Percentiles rank a stretch among this genome's conserved stretches.
These are phyloP conservation scores for Ustilago curta DNA, from an alignment of 1,284 basidiomycete species.

Conservation along the genomic window DNA sequence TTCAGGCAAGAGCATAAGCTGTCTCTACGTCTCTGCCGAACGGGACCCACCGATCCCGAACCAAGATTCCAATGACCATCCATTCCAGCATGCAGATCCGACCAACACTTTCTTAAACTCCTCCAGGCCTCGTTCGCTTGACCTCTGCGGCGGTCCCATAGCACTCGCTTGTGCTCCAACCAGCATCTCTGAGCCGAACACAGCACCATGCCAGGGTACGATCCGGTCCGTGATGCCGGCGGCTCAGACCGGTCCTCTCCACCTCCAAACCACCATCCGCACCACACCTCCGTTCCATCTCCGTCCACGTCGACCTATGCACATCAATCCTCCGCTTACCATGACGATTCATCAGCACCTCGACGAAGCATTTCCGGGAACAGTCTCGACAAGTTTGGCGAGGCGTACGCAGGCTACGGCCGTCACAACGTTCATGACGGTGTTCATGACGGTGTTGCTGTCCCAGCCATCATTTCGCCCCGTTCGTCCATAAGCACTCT, in stretches of 20 bases:
- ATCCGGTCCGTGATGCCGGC: conserved; percentile 41
- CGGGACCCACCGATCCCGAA: not conserved
- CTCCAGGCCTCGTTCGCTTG: not conserved
- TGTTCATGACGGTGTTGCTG: conserved; percentile 6
- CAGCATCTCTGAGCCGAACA: not conserved
- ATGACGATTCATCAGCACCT: conserved; percentile 5
- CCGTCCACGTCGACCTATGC: conserved; percentile 18
- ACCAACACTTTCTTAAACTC: not conserved
- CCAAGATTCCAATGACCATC: not conserved
- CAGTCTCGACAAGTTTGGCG: conserved; percentile 18
- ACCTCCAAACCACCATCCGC: conserved; percentile 9
- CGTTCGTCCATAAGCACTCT: conserved; percentile 15
- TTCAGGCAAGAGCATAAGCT: not conserved
- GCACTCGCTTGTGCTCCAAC: too few relatives aligned
- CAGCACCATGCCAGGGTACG: conserved; percentile 29
- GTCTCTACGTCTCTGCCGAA: too few relatives aligned
- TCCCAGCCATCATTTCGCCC: conserved; percentile 14
- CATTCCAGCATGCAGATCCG: conserved; percentile 14
- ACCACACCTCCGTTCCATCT: conserved; percentile 23
- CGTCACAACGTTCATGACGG: conserved; percentile 16
- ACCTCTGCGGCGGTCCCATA: too few relatives aligned
- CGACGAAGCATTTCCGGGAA: conserved; percentile 20
- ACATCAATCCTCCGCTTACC: conserved; percentile 5
- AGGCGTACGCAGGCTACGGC: conserved; percentile 8
- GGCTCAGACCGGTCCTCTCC: conserved; percentile 36